Conservation (phyloP, 2,329 filamentous ascomycete genomes). For the Sporothrix humicola region DNA sequence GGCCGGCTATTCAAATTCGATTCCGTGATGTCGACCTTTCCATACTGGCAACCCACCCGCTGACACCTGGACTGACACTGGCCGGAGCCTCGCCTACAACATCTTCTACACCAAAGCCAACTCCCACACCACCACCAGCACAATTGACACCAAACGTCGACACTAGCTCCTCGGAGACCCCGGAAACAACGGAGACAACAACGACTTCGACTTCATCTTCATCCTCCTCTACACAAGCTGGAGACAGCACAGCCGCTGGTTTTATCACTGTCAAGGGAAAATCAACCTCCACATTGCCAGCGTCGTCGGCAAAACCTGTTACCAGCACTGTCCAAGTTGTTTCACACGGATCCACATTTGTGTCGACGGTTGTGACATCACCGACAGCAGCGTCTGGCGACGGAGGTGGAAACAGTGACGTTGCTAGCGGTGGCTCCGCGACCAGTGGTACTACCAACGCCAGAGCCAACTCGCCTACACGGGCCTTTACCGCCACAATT, state of each 20-base stretch:
- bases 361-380: background rate
- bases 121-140: conserved; percentile 8
- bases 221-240: background rate
- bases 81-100: conserved; percentile 31
- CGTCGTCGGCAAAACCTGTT: background rate
- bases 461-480: background rate
- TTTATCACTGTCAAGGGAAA: conserved; percentile 4
- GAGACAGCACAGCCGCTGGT: background rate
- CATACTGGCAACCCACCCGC: conserved; percentile 47
- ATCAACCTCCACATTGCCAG: background rate
- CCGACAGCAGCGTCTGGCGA: background rate
- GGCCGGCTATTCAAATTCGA: conserved; percentile 49
- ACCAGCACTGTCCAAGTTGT: conserved; percentile 17
- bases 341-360: background rate
- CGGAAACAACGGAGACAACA: background rate
- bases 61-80: conserved; percentile 44
- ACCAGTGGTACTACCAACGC: background rate
- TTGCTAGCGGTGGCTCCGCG: background rate
- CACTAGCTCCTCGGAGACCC: background rate
- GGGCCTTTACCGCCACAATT: conserved; percentile 26
- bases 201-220: background rate
- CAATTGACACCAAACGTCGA: background rate
- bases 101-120: background rate
- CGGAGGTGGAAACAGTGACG: background rate
- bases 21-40: conserved; percentile 47